Percentiles rank a stretch among this genome's conserved stretches.
These are phyloP conservation scores for Umbelopsis sp. DNA, from an alignment of 371 early-diverging fungal species.

Conservation along the genomic window DNA sequence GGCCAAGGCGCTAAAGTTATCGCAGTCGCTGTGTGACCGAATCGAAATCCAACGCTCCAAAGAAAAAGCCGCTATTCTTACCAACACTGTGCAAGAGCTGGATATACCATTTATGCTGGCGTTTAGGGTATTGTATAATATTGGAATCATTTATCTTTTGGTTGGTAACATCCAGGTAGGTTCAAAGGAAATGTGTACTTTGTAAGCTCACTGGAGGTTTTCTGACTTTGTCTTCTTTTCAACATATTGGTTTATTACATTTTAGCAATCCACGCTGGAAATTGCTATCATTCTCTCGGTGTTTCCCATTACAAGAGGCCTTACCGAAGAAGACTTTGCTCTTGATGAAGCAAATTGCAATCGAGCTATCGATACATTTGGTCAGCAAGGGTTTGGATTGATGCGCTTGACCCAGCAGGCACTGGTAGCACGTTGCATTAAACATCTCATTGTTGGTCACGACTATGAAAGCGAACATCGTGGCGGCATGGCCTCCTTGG, in stretches of 20 bases:
- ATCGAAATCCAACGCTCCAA: constrained; percentile 47
- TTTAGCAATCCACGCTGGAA: constrained; percentile 51
- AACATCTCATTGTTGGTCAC: constrained; percentile 50
- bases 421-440: constrained; percentile 49
- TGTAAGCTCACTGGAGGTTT: no score
- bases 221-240: background rate
- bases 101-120: constrained; percentile 58
- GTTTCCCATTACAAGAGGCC: constrained; percentile 44
- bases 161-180: constrained; percentile 52
- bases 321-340: constrained; percentile 44
- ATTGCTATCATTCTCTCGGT: constrained; percentile 54
- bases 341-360: constrained; percentile 45
- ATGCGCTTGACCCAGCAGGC: constrained; percentile 55
- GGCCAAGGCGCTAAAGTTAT: constrained; percentile 46
- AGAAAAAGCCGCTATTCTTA: constrained; percentile 29
- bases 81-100: constrained; percentile 29
- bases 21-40: constrained; percentile 50
- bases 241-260: background rate
- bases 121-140: constrained; percentile 52
- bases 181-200: no score
- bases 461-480: constrained; percentile 48
- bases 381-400: constrained; percentile 50
- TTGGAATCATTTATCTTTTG: constrained; percentile 49
- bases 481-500: constrained; percentile 52
- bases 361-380: constrained; percentile 39